phyloP scores from a whole-genome alignment of 2,329 filamentous ascomycete species.

The Aspergillus udagawae region DNA sequence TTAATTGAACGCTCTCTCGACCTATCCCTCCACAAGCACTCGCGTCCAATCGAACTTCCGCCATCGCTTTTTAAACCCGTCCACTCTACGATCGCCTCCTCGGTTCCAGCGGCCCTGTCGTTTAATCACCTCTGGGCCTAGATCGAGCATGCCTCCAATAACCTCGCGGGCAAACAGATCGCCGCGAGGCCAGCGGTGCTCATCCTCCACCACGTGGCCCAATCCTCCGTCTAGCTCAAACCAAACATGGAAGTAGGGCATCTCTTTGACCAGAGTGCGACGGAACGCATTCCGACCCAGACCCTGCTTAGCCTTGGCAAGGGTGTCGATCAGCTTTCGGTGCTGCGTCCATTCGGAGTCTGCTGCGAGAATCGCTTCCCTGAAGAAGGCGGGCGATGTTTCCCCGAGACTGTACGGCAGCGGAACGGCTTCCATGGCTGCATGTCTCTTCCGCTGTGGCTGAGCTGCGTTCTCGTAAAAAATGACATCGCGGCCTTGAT shows the following conservation, averaged over 20 bases:
- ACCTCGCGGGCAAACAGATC: slow-evolving; percentile 92
- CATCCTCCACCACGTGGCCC: slow-evolving; percentile 88
- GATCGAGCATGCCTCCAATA: slow-evolving; percentile 86
- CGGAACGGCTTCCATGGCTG: slow-evolving; percentile 79
- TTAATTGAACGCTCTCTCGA: not conserved
- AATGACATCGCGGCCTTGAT: slow-evolving; percentile 83
- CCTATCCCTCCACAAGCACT: slow-evolving; percentile 51
- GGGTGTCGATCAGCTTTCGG: slow-evolving; percentile 87
- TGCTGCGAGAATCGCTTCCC: slow-evolving; percentile 80
- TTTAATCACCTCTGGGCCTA: slow-evolving; percentile 77
- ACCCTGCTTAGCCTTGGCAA: slow-evolving; percentile 54
- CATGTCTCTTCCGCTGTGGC: slow-evolving; percentile 74
- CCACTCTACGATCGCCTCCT: slow-evolving; percentile 62
- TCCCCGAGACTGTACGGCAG: slow-evolving; percentile 89
- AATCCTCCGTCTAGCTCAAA: slow-evolving; percentile 88
- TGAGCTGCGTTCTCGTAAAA: slow-evolving; percentile 97
- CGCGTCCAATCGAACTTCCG: slow-evolving; percentile 87
- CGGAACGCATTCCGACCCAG: slow-evolving; percentile 80
- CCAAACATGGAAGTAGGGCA: slow-evolving; percentile 98
- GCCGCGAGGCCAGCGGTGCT: slow-evolving; percentile 77
- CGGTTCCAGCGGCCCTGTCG: slow-evolving; percentile 81
- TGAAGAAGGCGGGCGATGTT: slow-evolving; percentile 90
- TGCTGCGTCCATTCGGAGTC: slow-evolving; percentile 97
- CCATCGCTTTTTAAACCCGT: slow-evolving; percentile 81
- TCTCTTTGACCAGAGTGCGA: slow-evolving; percentile 80